Conservation (phyloP, 192 early-diverging fungal genomes). For the Diversispora eburnea region DNA sequence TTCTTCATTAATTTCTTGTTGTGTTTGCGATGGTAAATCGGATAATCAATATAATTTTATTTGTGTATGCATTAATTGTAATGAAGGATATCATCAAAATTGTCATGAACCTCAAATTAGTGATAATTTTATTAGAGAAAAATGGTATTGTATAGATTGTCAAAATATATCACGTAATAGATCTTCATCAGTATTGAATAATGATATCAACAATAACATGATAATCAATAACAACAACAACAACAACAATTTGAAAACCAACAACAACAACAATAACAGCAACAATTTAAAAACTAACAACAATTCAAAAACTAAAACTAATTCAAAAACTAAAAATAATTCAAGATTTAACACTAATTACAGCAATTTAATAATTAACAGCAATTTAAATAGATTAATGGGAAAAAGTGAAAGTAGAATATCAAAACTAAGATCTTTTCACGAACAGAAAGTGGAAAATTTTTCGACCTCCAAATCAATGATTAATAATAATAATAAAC, state of each 20-base stretch:
- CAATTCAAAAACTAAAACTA: too few relatives aligned
- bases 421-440: background rate
- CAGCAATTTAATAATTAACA: background rate
- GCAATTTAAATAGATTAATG: background rate
- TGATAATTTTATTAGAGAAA: background rate
- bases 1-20: background rate
- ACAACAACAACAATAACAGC: too few relatives aligned
- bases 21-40: slow-evolving; percentile 8
- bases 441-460: too few relatives aligned
- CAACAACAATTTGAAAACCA: background rate
- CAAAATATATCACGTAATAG: background rate
- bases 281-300: too few relatives aligned
- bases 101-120: slow-evolving; percentile 22
- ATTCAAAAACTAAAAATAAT: too few relatives aligned
- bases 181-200: background rate
- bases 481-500: too few relatives aligned
- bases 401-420: background rate
- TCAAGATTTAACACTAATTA: too few relatives aligned
- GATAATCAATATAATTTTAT: slow-evolving; percentile 20
- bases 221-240: background rate
- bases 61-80: slow-evolving; percentile 10
- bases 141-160: slow-evolving; percentile 16
- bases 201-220: background rate
- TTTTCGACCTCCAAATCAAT: too few relatives aligned
- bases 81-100: slow-evolving; percentile 22